A percentile compares a stretch with the other conserved stretches of the same genome.
phyloP scores from a whole-genome alignment of 78 protist genomes.

The Chrysochromulina parva region DNA sequence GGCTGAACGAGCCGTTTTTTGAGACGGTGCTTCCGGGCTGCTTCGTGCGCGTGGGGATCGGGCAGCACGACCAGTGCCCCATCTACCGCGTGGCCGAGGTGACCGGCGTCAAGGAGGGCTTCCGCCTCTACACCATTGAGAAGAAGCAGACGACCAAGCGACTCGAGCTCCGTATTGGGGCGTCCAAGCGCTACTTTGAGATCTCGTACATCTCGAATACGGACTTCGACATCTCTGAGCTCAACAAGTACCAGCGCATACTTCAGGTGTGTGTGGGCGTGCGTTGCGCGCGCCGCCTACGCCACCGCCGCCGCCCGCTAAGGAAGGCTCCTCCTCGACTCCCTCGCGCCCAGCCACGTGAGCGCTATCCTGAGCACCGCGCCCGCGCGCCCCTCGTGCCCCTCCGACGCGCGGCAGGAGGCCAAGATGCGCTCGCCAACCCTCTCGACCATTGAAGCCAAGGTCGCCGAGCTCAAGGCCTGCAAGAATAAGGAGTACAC shows the following conservation, averaged over 20 bases:
- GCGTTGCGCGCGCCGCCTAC: no score
- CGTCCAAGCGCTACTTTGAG: neutral
- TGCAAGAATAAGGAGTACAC: neutral
- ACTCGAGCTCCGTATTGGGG: neutral
- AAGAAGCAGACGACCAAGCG: neutral
- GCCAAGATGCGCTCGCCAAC: no score
- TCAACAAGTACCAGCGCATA: neutral
- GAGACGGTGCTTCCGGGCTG: neutral
- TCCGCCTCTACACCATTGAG: neutral
- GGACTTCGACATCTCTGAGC: neutral
- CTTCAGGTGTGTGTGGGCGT: no score
- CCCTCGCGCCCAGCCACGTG: no score
- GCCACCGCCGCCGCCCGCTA: no score
- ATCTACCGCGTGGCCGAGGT: slow-evolving; percentile 11
- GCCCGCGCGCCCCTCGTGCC: no score
- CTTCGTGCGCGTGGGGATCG: neutral
- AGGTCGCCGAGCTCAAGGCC: neutral
- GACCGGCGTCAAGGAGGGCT: neutral
- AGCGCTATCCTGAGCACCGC: no score
- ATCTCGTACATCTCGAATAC: neutral
- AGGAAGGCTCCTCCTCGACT: no score
- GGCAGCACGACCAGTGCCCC: neutral
- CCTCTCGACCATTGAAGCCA: neutral
- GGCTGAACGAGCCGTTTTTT: slow-evolving; percentile 13
- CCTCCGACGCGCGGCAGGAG: no score